Evolutionary conservation across 768 basidiomycete genomes (phyloP).

Genomic region (Termitomyces sp.): DNA sequence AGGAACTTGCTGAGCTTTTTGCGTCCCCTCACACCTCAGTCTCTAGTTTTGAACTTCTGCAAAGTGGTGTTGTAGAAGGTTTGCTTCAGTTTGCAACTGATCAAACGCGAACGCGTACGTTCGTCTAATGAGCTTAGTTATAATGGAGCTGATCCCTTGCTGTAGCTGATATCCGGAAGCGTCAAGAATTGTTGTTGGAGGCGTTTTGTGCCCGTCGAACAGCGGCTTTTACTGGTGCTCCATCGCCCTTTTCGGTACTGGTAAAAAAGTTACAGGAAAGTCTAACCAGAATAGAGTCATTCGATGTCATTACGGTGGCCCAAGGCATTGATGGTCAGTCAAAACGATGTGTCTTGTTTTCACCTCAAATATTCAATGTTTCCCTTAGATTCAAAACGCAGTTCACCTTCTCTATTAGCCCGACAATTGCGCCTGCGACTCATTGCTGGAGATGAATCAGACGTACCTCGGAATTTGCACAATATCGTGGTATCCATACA

Average conservation of each 20-base stretch:
- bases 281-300: conserved; percentile 90
- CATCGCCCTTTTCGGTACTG: conserved; percentile 65
- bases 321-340: conserved; percentile 73
- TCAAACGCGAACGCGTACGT: conserved; percentile 47
- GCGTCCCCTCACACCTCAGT: conserved; percentile 70
- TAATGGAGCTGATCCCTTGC: conserved; percentile 1
- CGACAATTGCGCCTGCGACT: conserved; percentile 87
- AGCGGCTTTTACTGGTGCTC: conserved; percentile 35
- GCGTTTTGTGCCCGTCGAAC: conserved; percentile 59
- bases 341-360: neutral
- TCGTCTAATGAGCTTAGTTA: neutral
- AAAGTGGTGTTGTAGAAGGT: conserved; percentile 89
- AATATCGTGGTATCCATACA: conserved; percentile 97
- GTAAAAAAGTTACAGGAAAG: conserved; percentile 97
- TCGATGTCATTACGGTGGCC: conserved; percentile 88
- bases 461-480: conserved; percentile 79
- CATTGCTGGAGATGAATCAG: conserved; percentile 84
- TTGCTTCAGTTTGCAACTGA: conserved; percentile 79
- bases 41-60: conserved; percentile 92
- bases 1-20: conserved; percentile 78
- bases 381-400: conserved; percentile 75
- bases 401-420: conserved; percentile 86
- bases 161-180: conserved; percentile 55
- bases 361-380: neutral
- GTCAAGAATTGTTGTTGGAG: conserved; percentile 77